Evolutionary conservation across 108 stramenopile species (phyloP).

Genomic region (Fragilaria radians): DNA sequence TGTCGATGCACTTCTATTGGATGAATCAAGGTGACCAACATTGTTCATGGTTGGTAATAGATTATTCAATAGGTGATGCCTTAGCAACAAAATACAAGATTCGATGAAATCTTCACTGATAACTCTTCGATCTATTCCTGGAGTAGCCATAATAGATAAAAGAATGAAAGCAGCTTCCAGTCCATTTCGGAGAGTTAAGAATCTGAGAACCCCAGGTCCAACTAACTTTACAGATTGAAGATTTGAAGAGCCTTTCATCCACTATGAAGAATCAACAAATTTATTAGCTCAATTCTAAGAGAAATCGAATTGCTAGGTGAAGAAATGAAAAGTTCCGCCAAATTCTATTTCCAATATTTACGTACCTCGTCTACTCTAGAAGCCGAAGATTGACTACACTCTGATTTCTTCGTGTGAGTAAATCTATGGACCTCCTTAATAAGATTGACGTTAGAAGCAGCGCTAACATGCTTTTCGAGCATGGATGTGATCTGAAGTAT

Average conservation of each 20-base stretch:
- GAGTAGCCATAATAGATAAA: slow-evolving; percentile 67
- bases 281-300: too few relatives aligned
- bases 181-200: slow-evolving; percentile 14
- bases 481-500: slow-evolving; percentile 16
- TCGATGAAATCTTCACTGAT: slow-evolving; percentile 84
- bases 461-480: slow-evolving; percentile 27
- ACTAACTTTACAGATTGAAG: neutral
- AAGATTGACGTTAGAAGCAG: slow-evolving; percentile 19
- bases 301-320: too few relatives aligned
- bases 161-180: slow-evolving; percentile 74
- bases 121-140: slow-evolving; percentile 68
- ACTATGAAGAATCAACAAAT: too few relatives aligned
- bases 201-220: slow-evolving; percentile 1
- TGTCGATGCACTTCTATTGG: slow-evolving; percentile 12
- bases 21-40: slow-evolving; percentile 47
- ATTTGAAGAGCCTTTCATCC: neutral
- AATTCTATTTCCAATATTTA: too few relatives aligned
- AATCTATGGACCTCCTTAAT: slow-evolving; percentile 17
- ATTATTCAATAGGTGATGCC: slow-evolving; percentile 62
- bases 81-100: slow-evolving; percentile 63
- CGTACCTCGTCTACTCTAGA: neutral
- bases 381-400: neutral
- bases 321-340: too few relatives aligned
- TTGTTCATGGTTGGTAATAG: slow-evolving; percentile 62
- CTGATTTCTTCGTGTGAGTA: neutral